phyloP scores from a whole-genome alignment of 257 asterid species.

The Penstemon newberryi region DNA sequence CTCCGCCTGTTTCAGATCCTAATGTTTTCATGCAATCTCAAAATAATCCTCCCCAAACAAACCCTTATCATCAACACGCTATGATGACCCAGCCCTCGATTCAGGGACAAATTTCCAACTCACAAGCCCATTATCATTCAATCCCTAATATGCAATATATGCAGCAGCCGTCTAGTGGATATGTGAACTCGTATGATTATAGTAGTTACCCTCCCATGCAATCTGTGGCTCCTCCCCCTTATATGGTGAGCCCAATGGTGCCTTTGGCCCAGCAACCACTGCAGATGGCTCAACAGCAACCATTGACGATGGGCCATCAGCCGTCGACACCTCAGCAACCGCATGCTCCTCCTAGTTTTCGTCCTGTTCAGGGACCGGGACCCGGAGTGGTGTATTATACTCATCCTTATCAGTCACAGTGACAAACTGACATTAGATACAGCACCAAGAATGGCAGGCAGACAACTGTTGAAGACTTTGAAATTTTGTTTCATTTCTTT shows the following conservation, averaged over 20 bases:
- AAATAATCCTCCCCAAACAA: conserved; percentile 42
- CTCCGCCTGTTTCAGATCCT: conserved; percentile 40
- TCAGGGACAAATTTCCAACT: conserved; percentile 43
- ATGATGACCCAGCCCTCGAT: conserved; percentile 34
- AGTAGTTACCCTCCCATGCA: conserved; percentile 46
- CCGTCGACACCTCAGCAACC: conserved; percentile 39
- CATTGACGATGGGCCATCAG: conserved; percentile 43
- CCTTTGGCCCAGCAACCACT: conserved; percentile 51
- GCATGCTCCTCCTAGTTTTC: conserved; percentile 50
- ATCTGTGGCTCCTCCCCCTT: conserved; percentile 49
- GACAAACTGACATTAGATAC: conserved; percentile 25
- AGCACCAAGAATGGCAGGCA: not conserved
- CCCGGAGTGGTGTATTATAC: conserved; percentile 72
- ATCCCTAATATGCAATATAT: conserved; percentile 59
- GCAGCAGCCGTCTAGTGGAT: conserved; percentile 65
- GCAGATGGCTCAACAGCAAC: conserved; percentile 53
- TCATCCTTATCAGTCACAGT: conserved; percentile 57
- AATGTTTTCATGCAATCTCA: conserved; percentile 37
- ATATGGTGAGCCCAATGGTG: conserved; percentile 57
- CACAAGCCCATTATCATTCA: conserved; percentile 58
- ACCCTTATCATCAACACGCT: conserved; percentile 49
- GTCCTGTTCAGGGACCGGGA: conserved; percentile 52
- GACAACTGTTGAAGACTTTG: conserved; percentile 7
- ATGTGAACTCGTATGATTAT: conserved; percentile 54
- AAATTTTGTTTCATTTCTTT: conserved; percentile 23